Evolutionary conservation across 2,329 filamentous ascomycete genomes (phyloP).

Genomic region (Xylaria sp.): DNA sequence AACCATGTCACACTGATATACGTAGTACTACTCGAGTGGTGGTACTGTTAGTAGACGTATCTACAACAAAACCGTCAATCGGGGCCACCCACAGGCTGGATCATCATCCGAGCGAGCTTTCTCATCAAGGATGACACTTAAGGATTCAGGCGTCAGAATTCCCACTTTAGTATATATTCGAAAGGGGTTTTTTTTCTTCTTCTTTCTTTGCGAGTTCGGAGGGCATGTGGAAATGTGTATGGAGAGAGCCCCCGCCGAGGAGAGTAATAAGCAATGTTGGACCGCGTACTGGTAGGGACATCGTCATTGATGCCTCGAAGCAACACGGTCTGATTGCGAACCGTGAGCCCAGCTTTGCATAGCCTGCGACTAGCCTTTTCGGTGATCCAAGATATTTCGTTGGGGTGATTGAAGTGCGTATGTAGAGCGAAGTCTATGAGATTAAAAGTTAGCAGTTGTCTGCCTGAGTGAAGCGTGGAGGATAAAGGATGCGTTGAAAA

Average conservation of each 20-base stretch:
- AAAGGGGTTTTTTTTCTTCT: too few species aligned
- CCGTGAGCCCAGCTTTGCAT: constrained; percentile 56
- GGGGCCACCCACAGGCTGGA: constrained; percentile 57
- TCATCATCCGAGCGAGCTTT: constrained; percentile 59
- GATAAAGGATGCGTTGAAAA: background rate
- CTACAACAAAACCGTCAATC: background rate
- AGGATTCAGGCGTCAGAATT: too few species aligned
- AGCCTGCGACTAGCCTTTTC: constrained; percentile 56
- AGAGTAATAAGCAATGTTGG: too few species aligned
- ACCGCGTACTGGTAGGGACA: constrained; percentile 54
- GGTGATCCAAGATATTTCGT: constrained; percentile 67
- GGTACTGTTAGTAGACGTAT: background rate
- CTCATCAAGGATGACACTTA: constrained; percentile 60
- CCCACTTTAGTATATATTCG: too few species aligned
- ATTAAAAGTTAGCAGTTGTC: background rate
- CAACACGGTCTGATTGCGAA: constrained; percentile 66
- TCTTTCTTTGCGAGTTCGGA: too few species aligned
- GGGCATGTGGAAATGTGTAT: too few species aligned
- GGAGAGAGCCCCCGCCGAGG: too few species aligned
- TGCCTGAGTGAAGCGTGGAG: background rate
- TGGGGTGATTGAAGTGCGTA: constrained; percentile 69
- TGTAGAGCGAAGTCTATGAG: constrained; percentile 55
- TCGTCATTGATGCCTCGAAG: constrained; percentile 65
- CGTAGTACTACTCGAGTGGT: constrained; percentile 59
- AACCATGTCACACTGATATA: constrained; percentile 70